Percentiles rank a stretch among this genome's conserved stretches.
Evolutionary conservation across 441 rosid genomes (phyloP).

Genomic region (Corymbia calophylla): DNA sequence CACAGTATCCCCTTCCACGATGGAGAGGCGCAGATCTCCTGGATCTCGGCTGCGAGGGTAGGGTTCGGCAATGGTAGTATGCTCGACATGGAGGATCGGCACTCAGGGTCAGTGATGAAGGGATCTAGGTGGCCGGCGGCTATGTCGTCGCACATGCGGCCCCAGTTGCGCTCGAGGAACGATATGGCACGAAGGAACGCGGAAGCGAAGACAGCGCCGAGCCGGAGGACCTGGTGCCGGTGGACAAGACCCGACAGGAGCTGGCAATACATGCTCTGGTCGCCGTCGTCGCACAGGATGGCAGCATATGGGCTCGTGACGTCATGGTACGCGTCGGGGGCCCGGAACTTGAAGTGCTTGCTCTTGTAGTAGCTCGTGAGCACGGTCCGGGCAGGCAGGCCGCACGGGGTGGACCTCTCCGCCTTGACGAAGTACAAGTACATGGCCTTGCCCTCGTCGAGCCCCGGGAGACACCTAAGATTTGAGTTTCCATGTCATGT

Average conservation of each 20-base stretch:
- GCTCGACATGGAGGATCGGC: conserved; percentile 44
- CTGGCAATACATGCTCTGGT: conserved; percentile 96
- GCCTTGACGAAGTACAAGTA: conserved; percentile 70
- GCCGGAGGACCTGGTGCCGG: conserved; percentile 60
- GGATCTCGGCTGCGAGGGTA: conserved; percentile 56
- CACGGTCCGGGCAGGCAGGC: conserved; percentile 80
- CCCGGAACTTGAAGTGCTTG: conserved; percentile 68
- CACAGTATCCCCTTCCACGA: conserved; percentile 87
- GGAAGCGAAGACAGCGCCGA: conserved; percentile 86
- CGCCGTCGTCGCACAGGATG: conserved; percentile 68
- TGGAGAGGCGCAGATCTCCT: conserved; percentile 46
- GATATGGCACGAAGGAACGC: conserved; percentile 78
- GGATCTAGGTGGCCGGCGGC: conserved; percentile 43
- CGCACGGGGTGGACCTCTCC: conserved; percentile 67
- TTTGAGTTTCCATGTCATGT: background rate
- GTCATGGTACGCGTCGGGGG: conserved; percentile 61
- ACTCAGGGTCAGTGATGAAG: conserved; percentile 53
- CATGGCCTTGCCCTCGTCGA: conserved; percentile 91
- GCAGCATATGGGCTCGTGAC: conserved; percentile 68
- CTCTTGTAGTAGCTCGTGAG: conserved; percentile 91
- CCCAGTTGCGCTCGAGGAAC: conserved; percentile 73
- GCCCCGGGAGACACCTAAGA: conserved; percentile 62
- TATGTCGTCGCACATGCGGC: conserved; percentile 55
- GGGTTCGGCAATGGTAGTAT: conserved; percentile 46
- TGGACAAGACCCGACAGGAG: conserved; percentile 71